Percentiles rank a stretch among this genome's conserved stretches.
phyloP scores from a whole-genome alignment of 805 yeast genomes.

The Kazachstania africana region DNA sequence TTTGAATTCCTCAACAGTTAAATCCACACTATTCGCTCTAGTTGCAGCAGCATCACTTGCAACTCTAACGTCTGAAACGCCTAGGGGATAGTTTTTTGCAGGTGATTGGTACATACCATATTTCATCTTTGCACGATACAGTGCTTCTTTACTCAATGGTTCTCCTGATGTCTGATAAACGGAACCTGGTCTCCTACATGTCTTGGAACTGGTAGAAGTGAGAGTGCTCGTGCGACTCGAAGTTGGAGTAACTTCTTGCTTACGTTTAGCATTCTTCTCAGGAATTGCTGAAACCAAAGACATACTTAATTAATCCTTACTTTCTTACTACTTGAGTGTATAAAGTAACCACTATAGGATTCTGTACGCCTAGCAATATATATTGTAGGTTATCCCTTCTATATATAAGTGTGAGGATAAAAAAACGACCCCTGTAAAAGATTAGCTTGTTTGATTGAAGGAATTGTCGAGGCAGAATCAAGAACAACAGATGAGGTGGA shows the following conservation, averaged over 20 bases:
- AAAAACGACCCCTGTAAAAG: too few relatives aligned
- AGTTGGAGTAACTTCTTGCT: conserved; percentile 1
- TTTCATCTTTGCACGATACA: conserved; percentile 60
- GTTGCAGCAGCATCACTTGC: conserved; percentile 70
- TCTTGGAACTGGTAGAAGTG: conserved; percentile 3
- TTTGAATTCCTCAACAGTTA: conserved; percentile 51
- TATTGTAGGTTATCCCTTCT: too few relatives aligned
- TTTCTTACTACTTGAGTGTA: too few relatives aligned
- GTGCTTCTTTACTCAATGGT: conserved; percentile 63
- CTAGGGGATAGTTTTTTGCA: conserved; percentile 39
- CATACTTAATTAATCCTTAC: too few relatives aligned
- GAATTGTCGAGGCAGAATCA: too few relatives aligned
- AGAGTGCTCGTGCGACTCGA: conserved; percentile 3
- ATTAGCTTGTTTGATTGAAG: too few relatives aligned
- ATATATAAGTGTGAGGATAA: too few relatives aligned
- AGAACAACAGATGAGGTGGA: too few relatives aligned
- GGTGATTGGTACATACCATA: conserved; percentile 45
- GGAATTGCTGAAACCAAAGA: conserved; percentile 22
- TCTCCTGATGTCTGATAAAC: conserved; percentile 61
- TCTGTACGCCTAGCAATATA: too few relatives aligned
- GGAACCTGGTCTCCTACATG: conserved; percentile 12
- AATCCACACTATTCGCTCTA: conserved; percentile 56
- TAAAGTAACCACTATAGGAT: too few relatives aligned
- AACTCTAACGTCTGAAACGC: conserved; percentile 42
- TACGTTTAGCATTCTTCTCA: conserved; percentile 3